Evolutionary conservation across 2,329 filamentous ascomycete species (phyloP), one percentile per base, ranked within the genome.

Genomic region (Fusarium pseudonygamai): DNA sequence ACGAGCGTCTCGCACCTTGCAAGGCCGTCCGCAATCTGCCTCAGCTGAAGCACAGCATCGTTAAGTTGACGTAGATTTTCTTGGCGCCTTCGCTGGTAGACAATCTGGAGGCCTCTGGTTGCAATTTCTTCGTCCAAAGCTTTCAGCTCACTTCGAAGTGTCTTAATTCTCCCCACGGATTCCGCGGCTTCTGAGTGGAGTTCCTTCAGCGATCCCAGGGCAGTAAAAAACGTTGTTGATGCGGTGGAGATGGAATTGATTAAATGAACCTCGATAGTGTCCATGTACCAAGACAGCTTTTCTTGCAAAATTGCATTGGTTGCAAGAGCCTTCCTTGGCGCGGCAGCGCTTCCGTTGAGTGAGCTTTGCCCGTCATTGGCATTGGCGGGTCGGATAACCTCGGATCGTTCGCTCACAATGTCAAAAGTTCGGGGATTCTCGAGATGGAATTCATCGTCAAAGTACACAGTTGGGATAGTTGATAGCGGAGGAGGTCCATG

Each of bases 201-300:
- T 79, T 98, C 94, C 74, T 94, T 93, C 39, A 99, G 85, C 1
- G 95, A 97, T 1, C 96, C 96, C 2, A 99, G 85, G 1, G 96
- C 96, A 0, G 95, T 95, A 78, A 99, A 99, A 82, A 99, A 99
- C 0, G 96, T 97, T 2, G 94, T 95, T 0, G 96, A 98, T 3
- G 96, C 96, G 0, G 93, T 95, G 6, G 96, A 98, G 71, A 99
- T 99, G 0, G 95, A 97, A 37, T 94, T 94, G 76, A 99, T 98
- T 13, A 99, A 86, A 80, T 99, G 96, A 61, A 99, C 94, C 80
- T 99, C 96, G 28, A 99, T 95, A 0, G 96, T 99, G 80, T 99
- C 96, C 95, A 99, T 97, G 81, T 99, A 99, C 96, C 96, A 99
- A 1, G 96, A 98, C 18, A 99, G 86, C 82, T 99, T 99, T 82